Conservation (phyloP, 164 flowering plant genomes). For the Chimonanthus salicifolius region DNA sequence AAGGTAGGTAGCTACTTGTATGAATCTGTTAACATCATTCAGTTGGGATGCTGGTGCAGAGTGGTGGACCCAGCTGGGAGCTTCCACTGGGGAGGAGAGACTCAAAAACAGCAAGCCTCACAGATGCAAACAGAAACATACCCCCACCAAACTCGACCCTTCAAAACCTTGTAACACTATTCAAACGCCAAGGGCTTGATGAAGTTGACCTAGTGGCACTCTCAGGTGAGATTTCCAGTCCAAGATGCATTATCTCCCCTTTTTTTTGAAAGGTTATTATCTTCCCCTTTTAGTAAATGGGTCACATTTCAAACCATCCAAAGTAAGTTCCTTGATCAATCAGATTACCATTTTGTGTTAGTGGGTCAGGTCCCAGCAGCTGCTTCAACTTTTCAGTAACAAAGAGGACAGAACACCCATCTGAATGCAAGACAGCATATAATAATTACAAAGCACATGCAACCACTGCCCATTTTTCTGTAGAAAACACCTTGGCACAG, state of each 20-base stretch:
- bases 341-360: not conserved
- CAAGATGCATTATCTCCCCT: not conserved
- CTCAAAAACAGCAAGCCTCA: slow-evolving; percentile 75
- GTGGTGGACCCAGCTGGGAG: slow-evolving; percentile 84
- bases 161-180: slow-evolving; percentile 50
- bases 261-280: not conserved
- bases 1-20: not conserved
- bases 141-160: slow-evolving; percentile 84
- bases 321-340: not conserved
- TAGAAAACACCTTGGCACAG: too few species aligned
- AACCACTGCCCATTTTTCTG: too few species aligned
- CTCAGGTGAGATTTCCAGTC: slow-evolving; percentile 43
- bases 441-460: too few species aligned
- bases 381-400: too few species aligned
- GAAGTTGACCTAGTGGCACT: slow-evolving; percentile 83
- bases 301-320: not conserved
- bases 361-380: not conserved
- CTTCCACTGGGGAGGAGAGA: slow-evolving; percentile 89
- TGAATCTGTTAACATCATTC: not conserved
- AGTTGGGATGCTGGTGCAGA: slow-evolving; percentile 31
- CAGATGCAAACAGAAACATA: slow-evolving; percentile 55
- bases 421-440: too few species aligned
- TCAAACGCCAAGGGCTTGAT: slow-evolving; percentile 75
- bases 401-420: too few species aligned
- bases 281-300: not conserved